Percentiles rank a stretch among this genome's conserved stretches.
These are phyloP conservation scores for Capsicum rhomboideum DNA, from an alignment of 257 asterid species.

Conservation along the genomic window DNA sequence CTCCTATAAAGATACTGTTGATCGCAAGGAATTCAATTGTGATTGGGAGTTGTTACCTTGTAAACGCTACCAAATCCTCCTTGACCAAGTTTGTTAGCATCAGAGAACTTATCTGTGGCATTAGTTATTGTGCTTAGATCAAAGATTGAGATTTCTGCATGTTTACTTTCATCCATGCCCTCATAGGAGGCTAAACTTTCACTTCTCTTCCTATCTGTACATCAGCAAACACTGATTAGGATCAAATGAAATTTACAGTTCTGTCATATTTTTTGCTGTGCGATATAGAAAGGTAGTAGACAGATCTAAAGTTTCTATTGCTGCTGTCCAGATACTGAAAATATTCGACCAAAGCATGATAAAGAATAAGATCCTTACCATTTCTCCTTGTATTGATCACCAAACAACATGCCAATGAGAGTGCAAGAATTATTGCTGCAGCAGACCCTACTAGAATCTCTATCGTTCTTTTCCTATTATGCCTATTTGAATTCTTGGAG, in stretches of 20 bases:
- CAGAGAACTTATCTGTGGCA: slow-evolving; percentile 18
- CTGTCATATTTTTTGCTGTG: neutral
- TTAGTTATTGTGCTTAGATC: slow-evolving; percentile 11
- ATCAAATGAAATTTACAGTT: neutral
- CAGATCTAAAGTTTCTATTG: neutral
- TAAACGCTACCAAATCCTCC: slow-evolving; percentile 36
- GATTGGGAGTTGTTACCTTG: slow-evolving; percentile 15
- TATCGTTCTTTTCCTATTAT: slow-evolving; percentile 4
- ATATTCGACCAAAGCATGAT: neutral
- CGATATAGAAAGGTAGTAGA: neutral
- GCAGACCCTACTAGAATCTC: neutral
- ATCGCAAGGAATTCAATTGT: neutral
- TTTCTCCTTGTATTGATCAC: slow-evolving; percentile 4
- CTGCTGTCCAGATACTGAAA: neutral
- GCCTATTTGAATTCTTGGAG: slow-evolving; percentile 1
- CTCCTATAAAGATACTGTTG: neutral
- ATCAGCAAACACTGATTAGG: neutral
- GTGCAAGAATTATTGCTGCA: slow-evolving; percentile 12
- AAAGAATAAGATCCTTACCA: slow-evolving; percentile 3
- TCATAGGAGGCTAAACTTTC: neutral
- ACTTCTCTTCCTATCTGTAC: neutral
- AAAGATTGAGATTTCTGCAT: neutral
- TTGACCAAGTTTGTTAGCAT: slow-evolving; percentile 15
- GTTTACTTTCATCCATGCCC: slow-evolving; percentile 1
- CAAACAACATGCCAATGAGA: slow-evolving; percentile 3